A percentile compares a stretch with the other conserved stretches of the same genome.
Evolutionary conservation across 2,329 filamentous ascomycete species (phyloP).

Genomic region (Aspergillus persii): DNA sequence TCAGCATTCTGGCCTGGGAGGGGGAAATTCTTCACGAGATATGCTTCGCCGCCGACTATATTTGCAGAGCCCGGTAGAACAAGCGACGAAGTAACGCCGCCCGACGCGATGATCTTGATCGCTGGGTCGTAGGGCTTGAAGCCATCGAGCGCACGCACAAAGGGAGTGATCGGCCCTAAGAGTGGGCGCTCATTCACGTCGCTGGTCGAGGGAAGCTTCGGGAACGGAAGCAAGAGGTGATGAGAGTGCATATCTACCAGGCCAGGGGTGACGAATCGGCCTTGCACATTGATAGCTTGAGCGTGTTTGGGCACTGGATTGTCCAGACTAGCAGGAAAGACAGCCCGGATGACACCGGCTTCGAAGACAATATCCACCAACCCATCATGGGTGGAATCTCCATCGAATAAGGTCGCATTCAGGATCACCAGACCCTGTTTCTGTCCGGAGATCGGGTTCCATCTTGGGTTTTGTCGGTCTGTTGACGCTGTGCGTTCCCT

Average conservation of each 20-base stretch:
- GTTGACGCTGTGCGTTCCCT: constrained; percentile 1
- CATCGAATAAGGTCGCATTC: not conserved
- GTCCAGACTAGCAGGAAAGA: not conserved
- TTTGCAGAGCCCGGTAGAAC: constrained; percentile 68
- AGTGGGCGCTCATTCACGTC: constrained; percentile 41
- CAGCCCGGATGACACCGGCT: not conserved
- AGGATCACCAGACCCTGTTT: not conserved
- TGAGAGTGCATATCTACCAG: not conserved
- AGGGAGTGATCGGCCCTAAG: constrained; percentile 57
- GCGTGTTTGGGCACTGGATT: not conserved
- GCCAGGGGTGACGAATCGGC: not conserved
- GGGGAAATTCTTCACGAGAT: constrained; percentile 67
- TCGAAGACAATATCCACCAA: not conserved
- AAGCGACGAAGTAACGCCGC: constrained; percentile 68
- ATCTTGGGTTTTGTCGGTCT: not conserved
- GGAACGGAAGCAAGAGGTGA: not conserved
- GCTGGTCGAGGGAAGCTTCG: not conserved
- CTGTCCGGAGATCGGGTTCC: not conserved
- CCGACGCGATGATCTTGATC: constrained; percentile 68
- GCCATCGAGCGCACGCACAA: constrained; percentile 64
- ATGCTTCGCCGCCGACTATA: constrained; percentile 71
- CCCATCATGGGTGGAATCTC: not conserved
- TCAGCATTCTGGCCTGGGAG: constrained; percentile 42
- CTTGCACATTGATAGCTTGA: not conserved
- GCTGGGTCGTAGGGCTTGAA: constrained; percentile 64